Conservation (phyloP, 495 filamentous ascomycete species). For the Aspergillus campestris region DNA sequence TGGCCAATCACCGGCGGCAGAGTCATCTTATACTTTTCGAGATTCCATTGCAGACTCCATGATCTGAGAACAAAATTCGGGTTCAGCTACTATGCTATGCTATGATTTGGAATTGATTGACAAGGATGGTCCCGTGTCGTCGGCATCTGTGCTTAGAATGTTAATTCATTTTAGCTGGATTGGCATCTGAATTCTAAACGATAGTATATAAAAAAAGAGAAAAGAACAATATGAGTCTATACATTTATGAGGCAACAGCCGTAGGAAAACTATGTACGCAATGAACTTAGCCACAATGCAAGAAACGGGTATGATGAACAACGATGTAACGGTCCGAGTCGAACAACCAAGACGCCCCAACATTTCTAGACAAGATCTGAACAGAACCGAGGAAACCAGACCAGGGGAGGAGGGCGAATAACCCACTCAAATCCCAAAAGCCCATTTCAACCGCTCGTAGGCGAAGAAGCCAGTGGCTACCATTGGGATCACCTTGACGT, state of each 20-base stretch:
- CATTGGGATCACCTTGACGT: constrained; percentile 91
- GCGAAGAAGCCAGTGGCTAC: constrained; percentile 66
- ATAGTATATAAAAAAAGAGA: too few species aligned
- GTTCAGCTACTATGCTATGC: too few species aligned
- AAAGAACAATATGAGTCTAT: too few species aligned
- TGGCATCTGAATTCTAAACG: too few species aligned
- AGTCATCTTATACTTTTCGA: too few species aligned
- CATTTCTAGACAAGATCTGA: not conserved
- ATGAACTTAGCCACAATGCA: constrained; percentile 4
- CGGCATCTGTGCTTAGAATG: too few species aligned
- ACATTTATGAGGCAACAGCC: too few species aligned
- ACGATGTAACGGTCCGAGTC: not conserved
- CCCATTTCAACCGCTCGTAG: constrained; percentile 75
- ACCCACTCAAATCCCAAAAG: constrained; percentile 56
- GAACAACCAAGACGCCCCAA: constrained; percentile 5
- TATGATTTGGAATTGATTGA: too few species aligned
- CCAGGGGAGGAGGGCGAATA: not conserved
- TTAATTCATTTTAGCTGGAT: too few species aligned
- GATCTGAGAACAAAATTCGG: too few species aligned
- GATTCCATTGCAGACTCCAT: too few species aligned
- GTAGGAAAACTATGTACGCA: constrained; percentile 8
- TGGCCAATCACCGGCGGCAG: constrained; percentile 2
- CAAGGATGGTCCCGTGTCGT: too few species aligned
- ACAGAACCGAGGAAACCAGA: not conserved
- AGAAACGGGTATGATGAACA: constrained; percentile 14